Evolutionary conservation across 768 basidiomycete genomes (phyloP).

Genomic region (Rhizopogon sp.): DNA sequence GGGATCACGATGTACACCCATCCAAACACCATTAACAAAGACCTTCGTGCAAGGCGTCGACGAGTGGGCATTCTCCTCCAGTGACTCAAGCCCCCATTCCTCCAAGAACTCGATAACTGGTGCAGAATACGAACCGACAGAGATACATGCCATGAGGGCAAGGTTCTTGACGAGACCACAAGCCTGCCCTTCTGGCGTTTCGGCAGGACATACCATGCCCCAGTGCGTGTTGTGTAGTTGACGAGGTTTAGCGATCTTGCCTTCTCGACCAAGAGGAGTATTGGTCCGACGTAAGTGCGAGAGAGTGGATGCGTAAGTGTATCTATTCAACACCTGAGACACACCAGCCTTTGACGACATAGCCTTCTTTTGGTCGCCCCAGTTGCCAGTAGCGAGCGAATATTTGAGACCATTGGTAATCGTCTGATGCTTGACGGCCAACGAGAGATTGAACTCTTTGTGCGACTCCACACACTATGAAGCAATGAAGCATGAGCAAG

Average conservation of each 20-base stretch:
- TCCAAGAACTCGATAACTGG: conserved; percentile 98
- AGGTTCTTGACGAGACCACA: conserved; percentile 99
- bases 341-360: conserved; percentile 98
- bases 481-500: conserved; percentile 3
- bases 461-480: conserved; percentile 90
- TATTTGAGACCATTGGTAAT: conserved; percentile 98
- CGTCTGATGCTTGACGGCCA: conserved; percentile 93
- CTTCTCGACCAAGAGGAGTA: conserved; percentile 95
- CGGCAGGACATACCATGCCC: conserved; percentile 99
- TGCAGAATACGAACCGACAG: conserved; percentile 92
- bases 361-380: conserved; percentile 98
- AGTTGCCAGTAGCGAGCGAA: conserved; percentile 97
- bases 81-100: conserved; percentile 94
- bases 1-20: conserved; percentile 96
- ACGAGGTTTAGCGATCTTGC: conserved; percentile 98
- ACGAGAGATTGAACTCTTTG: conserved; percentile 87
- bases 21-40: conserved; percentile 99
- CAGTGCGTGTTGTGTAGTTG: conserved; percentile 99
- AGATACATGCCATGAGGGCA: conserved; percentile 96
- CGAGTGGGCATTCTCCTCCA: conserved; percentile 90
- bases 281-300: conserved; percentile 98
- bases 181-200: conserved; percentile 99
- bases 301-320: conserved; percentile 97
- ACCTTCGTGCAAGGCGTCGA: conserved; percentile 87
- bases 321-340: conserved; percentile 96